Percentiles rank a stretch among this genome's conserved stretches.
These are phyloP conservation scores for Bolboschoenus planiculmis DNA, from an alignment of 176 grass and related monocot genomes.

Conservation along the genomic window DNA sequence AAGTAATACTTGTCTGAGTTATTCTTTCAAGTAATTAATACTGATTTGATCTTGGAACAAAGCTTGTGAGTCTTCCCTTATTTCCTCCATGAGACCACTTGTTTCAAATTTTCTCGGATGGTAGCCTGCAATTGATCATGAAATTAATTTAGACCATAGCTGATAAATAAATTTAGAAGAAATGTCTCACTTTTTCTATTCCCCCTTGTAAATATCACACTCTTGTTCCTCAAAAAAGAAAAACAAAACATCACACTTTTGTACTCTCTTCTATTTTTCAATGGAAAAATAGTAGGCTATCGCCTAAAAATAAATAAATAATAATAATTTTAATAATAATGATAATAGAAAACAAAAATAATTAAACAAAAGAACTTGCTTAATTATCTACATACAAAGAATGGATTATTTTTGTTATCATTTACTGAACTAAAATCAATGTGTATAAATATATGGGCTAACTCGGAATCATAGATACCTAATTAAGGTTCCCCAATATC, in stretches of 20 bases:
- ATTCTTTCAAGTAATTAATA: neutral
- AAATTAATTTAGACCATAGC: neutral
- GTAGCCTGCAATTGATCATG: conserved; percentile 35
- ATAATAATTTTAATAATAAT: neutral
- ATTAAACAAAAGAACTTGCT: neutral
- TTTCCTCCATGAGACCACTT: conserved; percentile 52
- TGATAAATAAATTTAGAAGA: neutral
- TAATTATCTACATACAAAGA: neutral
- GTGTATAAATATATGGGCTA: too few species aligned
- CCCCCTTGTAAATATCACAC: neutral
- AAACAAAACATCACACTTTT: too few species aligned
- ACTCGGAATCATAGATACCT: neutral
- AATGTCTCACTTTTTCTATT: too few species aligned
- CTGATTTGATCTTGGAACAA: neutral
- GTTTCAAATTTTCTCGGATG: conserved; percentile 54
- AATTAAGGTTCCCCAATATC: neutral
- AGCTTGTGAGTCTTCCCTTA: neutral
- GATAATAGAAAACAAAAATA: neutral
- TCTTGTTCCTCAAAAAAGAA: too few species aligned
- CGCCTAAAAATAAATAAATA: neutral
- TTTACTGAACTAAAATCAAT: neutral
- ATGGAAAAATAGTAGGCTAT: neutral
- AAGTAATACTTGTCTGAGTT: neutral
- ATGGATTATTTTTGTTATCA: neutral
- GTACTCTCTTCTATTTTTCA: neutral